Evolutionary conservation across 176 grass and related monocot genomes (phyloP), one percentile per base, ranked within the genome.

Genomic region (Lolium rigidum): DNA sequence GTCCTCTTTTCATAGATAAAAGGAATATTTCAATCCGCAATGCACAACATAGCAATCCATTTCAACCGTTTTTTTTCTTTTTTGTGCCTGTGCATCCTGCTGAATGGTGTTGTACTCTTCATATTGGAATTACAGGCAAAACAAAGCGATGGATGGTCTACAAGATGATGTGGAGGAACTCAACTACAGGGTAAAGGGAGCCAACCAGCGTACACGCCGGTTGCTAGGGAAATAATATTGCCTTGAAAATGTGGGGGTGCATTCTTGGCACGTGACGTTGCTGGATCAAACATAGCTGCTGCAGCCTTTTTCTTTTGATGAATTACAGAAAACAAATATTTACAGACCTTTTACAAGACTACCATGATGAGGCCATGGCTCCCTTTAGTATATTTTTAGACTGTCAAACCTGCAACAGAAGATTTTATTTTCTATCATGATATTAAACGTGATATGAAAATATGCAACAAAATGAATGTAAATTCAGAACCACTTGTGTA

Each of bases 141-240:
- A 68, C 61, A 76, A 63, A 58, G 80, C 47, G n/a, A 47, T 87
- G 73, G 84, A 72, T 59, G 3, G 16, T 18, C 50, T 84, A 69
- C 76, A 87, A 16, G 58, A 79, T 48, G 89, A 87, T 80, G 80
- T 87, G 44, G 84, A 87, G 54, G 89, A 87, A 86, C 65, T 90
- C 15, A 90, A 80, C 61, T 20, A 8, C 35, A 72, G 84, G 43
- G 80, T 90, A 59, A 87, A 79, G 51, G 83, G 88, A 60, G 88
- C 88, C 66, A 90, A 90, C 67, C 78, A 84, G n/a, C 88, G 60
- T 4, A 71, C 83, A 58, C 55, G 46, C 3, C 58, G 59, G 15
- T 20, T 90, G 74, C 11, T 90, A 7, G 80, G 73, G 44, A 86
- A 80, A 83, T 90, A 87, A 62, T 17, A 37, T 47, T 44, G 44